These are phyloP conservation scores for Verbena officinalis DNA, from an alignment of 257 asterid genomes.

Conservation along the genomic window DNA sequence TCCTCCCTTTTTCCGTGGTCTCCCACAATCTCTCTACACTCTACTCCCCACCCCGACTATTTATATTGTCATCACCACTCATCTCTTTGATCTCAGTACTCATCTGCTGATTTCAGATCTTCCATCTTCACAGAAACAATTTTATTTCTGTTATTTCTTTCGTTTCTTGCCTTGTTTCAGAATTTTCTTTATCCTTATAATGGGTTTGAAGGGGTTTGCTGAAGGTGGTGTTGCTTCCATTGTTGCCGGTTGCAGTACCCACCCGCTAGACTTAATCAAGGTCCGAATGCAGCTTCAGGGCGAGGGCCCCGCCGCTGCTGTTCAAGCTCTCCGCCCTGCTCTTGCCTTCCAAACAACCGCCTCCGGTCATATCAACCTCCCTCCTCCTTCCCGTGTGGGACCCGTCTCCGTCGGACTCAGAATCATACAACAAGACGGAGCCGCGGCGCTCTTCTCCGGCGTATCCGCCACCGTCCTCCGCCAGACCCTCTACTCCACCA, in stretches of 20 bases:
- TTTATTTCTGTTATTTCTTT: too few relatives aligned
- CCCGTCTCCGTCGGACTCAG: slow-evolving; percentile 66
- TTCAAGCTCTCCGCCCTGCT: slow-evolving; percentile 62
- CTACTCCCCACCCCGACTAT: too few relatives aligned
- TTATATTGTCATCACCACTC: too few relatives aligned
- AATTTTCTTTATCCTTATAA: too few relatives aligned
- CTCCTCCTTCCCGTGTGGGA: slow-evolving; percentile 61
- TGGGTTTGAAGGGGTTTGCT: slow-evolving; percentile 87
- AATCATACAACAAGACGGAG: slow-evolving; percentile 74
- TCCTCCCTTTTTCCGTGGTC: too few relatives aligned
- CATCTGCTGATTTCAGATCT: too few relatives aligned
- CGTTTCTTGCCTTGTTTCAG: too few relatives aligned
- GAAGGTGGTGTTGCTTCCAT: slow-evolving; percentile 96
- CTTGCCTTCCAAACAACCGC: slow-evolving; percentile 47
- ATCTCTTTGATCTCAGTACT: too few relatives aligned
- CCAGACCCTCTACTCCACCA: slow-evolving; percentile 85
- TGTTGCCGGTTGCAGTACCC: slow-evolving; percentile 85
- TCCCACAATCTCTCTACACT: too few relatives aligned
- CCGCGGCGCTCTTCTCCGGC: slow-evolving; percentile 77
- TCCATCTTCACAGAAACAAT: too few relatives aligned
- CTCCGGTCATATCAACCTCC: slow-evolving; percentile 35
- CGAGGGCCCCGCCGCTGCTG: slow-evolving; percentile 37
- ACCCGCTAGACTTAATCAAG: slow-evolving; percentile 79
- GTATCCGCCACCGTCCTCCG: slow-evolving; percentile 96
- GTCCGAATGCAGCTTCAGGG: slow-evolving; percentile 94